phyloP scores from a whole-genome alignment of 768 basidiomycete genomes.

The Tricholoma saponaceum region DNA sequence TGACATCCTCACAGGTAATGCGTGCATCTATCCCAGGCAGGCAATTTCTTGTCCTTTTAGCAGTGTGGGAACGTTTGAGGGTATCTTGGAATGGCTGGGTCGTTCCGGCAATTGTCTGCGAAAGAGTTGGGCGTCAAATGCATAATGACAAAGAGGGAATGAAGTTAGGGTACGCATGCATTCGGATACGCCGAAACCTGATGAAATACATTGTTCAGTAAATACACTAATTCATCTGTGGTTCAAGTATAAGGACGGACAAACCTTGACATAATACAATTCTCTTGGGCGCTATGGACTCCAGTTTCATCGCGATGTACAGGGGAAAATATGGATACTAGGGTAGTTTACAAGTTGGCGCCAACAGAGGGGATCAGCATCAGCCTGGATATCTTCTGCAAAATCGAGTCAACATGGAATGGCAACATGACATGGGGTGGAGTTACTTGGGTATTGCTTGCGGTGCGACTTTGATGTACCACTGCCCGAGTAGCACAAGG shows the following conservation, averaged over 20 bases:
- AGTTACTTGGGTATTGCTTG: conserved; percentile 56
- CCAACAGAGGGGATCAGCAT: conserved; percentile 54
- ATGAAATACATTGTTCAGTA: too few relatives aligned
- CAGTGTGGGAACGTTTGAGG: conserved; percentile 37
- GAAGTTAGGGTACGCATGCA: conserved; percentile 33
- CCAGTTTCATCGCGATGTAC: conserved; percentile 41
- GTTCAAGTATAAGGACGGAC: conserved; percentile 3
- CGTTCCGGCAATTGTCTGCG: conserved; percentile 48
- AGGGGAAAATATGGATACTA: conserved; percentile 52
- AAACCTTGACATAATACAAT: conserved; percentile 43
- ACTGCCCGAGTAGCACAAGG: conserved; percentile 51
- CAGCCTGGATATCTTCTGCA: conserved; percentile 47
- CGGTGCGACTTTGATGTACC: conserved; percentile 51
- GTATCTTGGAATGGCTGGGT: conserved; percentile 39
- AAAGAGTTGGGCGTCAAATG: not conserved
- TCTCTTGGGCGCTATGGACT: conserved; percentile 29
- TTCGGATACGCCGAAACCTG: conserved; percentile 76
- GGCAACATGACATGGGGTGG: not conserved
- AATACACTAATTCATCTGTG: not conserved
- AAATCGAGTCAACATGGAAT: not conserved
- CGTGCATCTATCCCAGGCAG: conserved; percentile 62
- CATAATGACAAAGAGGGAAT: not conserved
- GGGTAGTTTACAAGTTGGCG: conserved; percentile 65
- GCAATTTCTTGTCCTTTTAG: conserved; percentile 53
- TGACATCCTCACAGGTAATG: conserved; percentile 55